Evolutionary conservation across 768 basidiomycete genomes (phyloP), one percentile per base, ranked within the genome.

Genomic region (Cyathus striatus): DNA sequence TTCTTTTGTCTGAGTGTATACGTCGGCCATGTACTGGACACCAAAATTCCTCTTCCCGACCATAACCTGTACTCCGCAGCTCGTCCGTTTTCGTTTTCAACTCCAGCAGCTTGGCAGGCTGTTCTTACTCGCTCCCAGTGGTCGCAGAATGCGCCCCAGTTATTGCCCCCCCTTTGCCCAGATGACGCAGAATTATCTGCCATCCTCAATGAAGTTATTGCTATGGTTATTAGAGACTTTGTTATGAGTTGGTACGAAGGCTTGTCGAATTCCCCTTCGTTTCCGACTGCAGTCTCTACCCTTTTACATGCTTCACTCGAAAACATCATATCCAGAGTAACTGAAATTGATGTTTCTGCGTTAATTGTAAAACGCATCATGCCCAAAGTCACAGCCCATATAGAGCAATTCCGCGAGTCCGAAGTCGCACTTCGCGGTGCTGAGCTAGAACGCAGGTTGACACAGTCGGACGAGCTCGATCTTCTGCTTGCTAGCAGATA

Each of bases 61-160:
- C 66, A 70, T 32, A 62, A 62, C 33, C 66, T 83, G n/a, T 61
- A 64, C 7, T 64, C 68, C 44, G 79, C 83, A 0, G 82, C 89
- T 14, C 77, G 80, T 25, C 89, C 89, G 0, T 72, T 93, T 38
- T 76, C 79, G 2, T 95, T 96, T 68, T 90, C 90, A 3, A 91
- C 91, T 2, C 90, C 91, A 20, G 90, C 93, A 44, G 93, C 92
- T 23, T 96, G 93, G 93, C 89, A 93, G 55, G 91, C 85, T 0
- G 86, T 90, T 37, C 70, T 89, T 40, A 91, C 79, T 35, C 81
- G 92, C 23, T 89, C 89, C n/a, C 81, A 86, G 60, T 95, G 92
- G 93, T 88, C 88, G 3, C 79, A 84, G 50, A 78, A 72, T 44
- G 66, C 80, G 3, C 79, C 84, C 0, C 81, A 82, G 54, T 68